phyloP scores from a whole-genome alignment of 352 stramenopile genomes.

The Elongisporangium prolatum region DNA sequence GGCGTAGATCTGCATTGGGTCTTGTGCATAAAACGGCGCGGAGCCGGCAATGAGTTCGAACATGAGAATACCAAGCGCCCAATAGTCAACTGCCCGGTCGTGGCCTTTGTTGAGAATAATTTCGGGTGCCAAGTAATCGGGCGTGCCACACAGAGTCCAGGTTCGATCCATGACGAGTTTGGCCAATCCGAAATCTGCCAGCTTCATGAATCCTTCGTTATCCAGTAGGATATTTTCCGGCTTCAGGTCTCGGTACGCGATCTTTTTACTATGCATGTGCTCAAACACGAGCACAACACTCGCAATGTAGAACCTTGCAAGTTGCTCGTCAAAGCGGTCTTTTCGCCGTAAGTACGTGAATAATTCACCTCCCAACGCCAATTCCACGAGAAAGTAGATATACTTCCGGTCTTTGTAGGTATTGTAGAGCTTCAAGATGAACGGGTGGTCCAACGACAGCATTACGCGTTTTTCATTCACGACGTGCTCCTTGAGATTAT shows the following conservation, averaged over 20 bases:
- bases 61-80: constrained; percentile 87
- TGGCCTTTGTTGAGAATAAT: constrained; percentile 92
- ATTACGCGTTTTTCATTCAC: constrained; percentile 91
- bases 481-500: constrained; percentile 90
- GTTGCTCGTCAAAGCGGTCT: constrained; percentile 68
- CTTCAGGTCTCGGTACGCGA: constrained; percentile 91
- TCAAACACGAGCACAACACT: constrained; percentile 89
- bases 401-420: constrained; percentile 89
- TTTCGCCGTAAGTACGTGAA: constrained; percentile 87
- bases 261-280: constrained; percentile 87
- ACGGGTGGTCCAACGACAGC: constrained; percentile 84
- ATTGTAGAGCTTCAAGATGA: constrained; percentile 88
- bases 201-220: constrained; percentile 84
- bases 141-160: constrained; percentile 90
- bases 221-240: constrained; percentile 88
- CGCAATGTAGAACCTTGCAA: constrained; percentile 85
- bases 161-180: constrained; percentile 86
- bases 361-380: constrained; percentile 88
- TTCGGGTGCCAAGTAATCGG: constrained; percentile 91
- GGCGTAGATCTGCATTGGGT: constrained; percentile 90
- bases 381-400: constrained; percentile 91
- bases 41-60: constrained; percentile 86
- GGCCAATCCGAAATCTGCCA: constrained; percentile 90
- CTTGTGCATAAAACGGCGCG: constrained; percentile 87
- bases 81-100: constrained; percentile 90